These are phyloP conservation scores for Cytidiella melzeri DNA, from an alignment of 768 basidiomycete species.

Conservation along the genomic window DNA sequence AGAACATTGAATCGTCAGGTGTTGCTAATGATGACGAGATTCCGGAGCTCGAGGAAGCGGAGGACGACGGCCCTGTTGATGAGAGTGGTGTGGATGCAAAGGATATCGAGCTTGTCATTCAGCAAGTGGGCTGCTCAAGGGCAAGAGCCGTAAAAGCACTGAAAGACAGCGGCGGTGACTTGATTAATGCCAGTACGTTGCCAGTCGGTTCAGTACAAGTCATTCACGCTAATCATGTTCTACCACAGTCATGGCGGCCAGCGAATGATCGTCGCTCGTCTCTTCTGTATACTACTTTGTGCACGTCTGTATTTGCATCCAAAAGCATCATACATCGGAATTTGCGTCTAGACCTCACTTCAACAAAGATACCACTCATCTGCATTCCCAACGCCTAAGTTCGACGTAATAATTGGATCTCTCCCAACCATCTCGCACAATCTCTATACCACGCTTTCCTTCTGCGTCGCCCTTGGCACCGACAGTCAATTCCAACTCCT, in stretches of 20 bases:
- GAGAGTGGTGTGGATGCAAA: constrained; percentile 88
- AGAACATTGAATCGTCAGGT: constrained; percentile 45
- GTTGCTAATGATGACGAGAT: constrained; percentile 62
- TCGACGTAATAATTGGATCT: constrained; percentile 86
- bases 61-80: constrained; percentile 77
- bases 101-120: constrained; percentile 94
- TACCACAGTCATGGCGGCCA: constrained; percentile 80
- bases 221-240: constrained; percentile 6
- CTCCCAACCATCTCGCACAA: constrained; percentile 78
- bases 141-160: constrained; percentile 88
- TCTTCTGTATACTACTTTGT: constrained; percentile 13
- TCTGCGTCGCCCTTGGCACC: constrained; percentile 23
- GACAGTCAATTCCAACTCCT: constrained; percentile 47
- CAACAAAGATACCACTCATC: neutral
- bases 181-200: constrained; percentile 93
- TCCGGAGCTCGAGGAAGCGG: constrained; percentile 76
- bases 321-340: constrained; percentile 6
- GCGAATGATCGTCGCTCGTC: constrained; percentile 54
- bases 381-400: constrained; percentile 49
- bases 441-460: constrained; percentile 45
- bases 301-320: constrained; percentile 20
- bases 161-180: constrained; percentile 87
- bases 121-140: constrained; percentile 83
- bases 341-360: neutral
- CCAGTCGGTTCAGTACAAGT: neutral